Conservation (phyloP, 2,329 filamentous ascomycete species). For the Fusarium sp. region DNA sequence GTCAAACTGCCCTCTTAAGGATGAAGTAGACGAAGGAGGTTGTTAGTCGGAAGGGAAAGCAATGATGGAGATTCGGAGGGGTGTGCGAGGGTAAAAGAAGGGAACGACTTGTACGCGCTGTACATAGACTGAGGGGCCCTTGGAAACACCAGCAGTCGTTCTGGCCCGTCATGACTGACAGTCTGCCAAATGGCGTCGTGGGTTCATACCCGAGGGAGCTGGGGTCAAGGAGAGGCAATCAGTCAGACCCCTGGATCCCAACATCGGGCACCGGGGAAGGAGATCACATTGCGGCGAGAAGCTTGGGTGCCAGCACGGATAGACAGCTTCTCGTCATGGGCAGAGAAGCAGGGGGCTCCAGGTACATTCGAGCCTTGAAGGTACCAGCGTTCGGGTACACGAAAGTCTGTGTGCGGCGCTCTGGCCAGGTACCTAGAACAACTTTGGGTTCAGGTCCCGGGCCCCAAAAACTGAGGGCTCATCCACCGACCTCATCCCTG, state of each 20-base stretch:
- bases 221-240: slow-evolving; percentile 47
- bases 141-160: slow-evolving; percentile 47
- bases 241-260: slow-evolving; percentile 48
- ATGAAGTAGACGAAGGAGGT: slow-evolving; percentile 54
- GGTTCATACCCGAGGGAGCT: slow-evolving; percentile 48
- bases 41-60: slow-evolving; percentile 48
- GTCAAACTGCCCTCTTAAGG: slow-evolving; percentile 51
- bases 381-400: slow-evolving; percentile 32
- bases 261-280: slow-evolving; percentile 38
- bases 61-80: slow-evolving; percentile 49
- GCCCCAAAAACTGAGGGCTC: slow-evolving; percentile 31
- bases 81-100: slow-evolving; percentile 56
- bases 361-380: slow-evolving; percentile 7
- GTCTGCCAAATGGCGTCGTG: slow-evolving; percentile 51
- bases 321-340: slow-evolving; percentile 29
- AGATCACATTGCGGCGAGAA: slow-evolving; percentile 44
- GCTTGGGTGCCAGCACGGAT: neutral
- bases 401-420: slow-evolving; percentile 22
- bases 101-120: slow-evolving; percentile 48
- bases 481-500: slow-evolving; percentile 42
- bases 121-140: slow-evolving; percentile 39
- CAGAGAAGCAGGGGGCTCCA: slow-evolving; percentile 31
- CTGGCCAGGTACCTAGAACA: slow-evolving; percentile 46
- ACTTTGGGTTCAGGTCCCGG: slow-evolving; percentile 44
- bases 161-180: slow-evolving; percentile 47